Conservation (phyloP, 208 protist genomes). For the Leishmania guyanensis region DNA sequence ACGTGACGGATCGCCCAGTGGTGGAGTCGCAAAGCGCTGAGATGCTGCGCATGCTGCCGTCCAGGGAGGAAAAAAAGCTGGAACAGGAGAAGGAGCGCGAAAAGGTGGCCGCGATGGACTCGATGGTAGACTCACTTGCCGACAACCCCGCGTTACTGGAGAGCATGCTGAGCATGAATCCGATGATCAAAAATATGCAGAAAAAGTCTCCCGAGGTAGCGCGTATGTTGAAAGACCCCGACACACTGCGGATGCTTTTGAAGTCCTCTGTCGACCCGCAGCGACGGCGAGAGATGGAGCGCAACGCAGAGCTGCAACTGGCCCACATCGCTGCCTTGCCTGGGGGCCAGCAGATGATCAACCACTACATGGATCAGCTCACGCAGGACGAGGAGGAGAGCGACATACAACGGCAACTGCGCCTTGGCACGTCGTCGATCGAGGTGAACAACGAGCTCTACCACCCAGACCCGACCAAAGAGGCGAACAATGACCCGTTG, state of each 20-base stretch:
- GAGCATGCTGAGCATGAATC: conserved; percentile 48
- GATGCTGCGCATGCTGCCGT: conserved; percentile 44
- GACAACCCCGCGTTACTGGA: conserved; percentile 61
- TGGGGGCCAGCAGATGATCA: conserved; percentile 65
- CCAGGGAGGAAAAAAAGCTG: conserved; percentile 30
- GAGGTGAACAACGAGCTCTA: conserved; percentile 17
- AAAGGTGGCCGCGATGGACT: conserved; percentile 61
- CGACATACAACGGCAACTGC: conserved; percentile 21
- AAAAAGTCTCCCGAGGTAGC: conserved; percentile 61
- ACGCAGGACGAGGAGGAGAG: conserved; percentile 25
- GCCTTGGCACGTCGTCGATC: conserved; percentile 13
- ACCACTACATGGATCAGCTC: conserved; percentile 53
- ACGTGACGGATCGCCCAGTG: conserved; percentile 36
- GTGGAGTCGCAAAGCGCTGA: conserved; percentile 42
- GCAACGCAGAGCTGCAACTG: conserved; percentile 58
- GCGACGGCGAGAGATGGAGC: conserved; percentile 52
- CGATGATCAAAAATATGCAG: conserved; percentile 51
- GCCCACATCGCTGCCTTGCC: conserved; percentile 70
- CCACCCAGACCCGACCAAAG: conserved; percentile 49
- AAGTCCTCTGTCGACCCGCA: conserved; percentile 77
- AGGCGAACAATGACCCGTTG: conserved; percentile 62
- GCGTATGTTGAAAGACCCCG: conserved; percentile 55
- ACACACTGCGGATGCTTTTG: conserved; percentile 74
- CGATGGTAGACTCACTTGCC: conserved; percentile 67
- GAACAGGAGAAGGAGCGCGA: conserved; percentile 43